phyloP scores from a whole-genome alignment of 768 basidiomycete genomes.

The Kwoniella mangroviensis region DNA sequence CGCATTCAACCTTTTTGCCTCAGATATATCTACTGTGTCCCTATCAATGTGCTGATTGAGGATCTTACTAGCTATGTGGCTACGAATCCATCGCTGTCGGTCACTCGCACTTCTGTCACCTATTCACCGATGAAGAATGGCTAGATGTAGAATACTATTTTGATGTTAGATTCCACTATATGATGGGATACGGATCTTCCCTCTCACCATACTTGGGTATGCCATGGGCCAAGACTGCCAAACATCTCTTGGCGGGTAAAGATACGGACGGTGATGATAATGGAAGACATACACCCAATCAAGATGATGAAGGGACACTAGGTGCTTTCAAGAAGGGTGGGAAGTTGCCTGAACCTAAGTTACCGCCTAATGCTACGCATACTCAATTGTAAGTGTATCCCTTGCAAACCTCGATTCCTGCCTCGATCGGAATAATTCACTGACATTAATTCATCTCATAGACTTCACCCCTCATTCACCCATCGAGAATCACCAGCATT shows the following conservation, averaged over 20 bases:
- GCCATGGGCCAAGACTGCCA: constrained; percentile 58
- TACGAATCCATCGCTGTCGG: constrained; percentile 58
- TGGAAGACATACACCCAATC: constrained; percentile 14
- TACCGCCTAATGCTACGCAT: constrained; percentile 59
- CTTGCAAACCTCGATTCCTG: background rate
- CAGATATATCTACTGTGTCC: no score
- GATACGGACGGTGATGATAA: constrained; percentile 43
- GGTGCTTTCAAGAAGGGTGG: constrained; percentile 24
- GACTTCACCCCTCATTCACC: constrained; percentile 59
- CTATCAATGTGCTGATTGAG: background rate
- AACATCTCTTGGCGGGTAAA: constrained; percentile 54
- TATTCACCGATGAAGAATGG: constrained; percentile 59
- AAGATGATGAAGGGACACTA: background rate
- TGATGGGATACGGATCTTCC: constrained; percentile 57
- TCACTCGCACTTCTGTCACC: constrained; percentile 53
- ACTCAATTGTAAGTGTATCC: constrained; percentile 53
- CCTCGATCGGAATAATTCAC: no score
- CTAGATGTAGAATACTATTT: constrained; percentile 57
- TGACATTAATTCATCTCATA: background rate
- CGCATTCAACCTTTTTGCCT: no score
- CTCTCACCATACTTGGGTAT: constrained; percentile 58
- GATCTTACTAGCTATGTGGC: constrained; percentile 50
- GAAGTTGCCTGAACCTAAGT: constrained; percentile 54
- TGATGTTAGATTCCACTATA: constrained; percentile 57
- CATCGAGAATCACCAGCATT: constrained; percentile 60